Evolutionary conservation across 495 filamentous ascomycete species (phyloP).

Genomic region (Xylaria bambusicola): DNA sequence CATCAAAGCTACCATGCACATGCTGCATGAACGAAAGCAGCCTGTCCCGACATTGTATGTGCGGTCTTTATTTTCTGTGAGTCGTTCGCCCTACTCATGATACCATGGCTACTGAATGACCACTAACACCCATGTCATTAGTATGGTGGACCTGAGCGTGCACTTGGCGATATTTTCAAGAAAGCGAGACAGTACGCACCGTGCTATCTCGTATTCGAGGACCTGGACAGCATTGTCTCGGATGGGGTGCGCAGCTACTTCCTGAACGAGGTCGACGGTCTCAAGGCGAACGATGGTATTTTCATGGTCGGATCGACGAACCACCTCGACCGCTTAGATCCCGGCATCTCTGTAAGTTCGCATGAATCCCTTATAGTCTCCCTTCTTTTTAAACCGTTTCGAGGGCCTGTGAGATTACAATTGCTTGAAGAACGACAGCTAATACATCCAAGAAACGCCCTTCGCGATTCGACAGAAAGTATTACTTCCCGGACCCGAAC

Average conservation of each 20-base stretch:
- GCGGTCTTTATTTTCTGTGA: constrained; percentile 37
- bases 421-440: no score
- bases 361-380: no score
- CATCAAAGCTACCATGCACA: constrained; percentile 67
- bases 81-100: neutral
- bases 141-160: constrained; percentile 44
- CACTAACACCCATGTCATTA: constrained; percentile 12
- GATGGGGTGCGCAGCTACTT: constrained; percentile 62
- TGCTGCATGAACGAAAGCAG: constrained; percentile 44
- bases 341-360: constrained; percentile 57
- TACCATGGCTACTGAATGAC: neutral
- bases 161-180: constrained; percentile 51
- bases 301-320: constrained; percentile 68
- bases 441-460: constrained; percentile 50
- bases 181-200: constrained; percentile 55
- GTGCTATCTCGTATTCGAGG: constrained; percentile 51
- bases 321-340: constrained; percentile 59
- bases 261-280: constrained; percentile 70
- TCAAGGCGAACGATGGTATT: constrained; percentile 67
- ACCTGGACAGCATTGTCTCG: constrained; percentile 63
- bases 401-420: no score
- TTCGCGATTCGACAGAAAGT: constrained; percentile 66
- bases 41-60: constrained; percentile 41
- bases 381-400: no score
- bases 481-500: constrained; percentile 59